Conservation (phyloP, 2,329 filamentous ascomycete genomes). For the Monilinia laxa region DNA sequence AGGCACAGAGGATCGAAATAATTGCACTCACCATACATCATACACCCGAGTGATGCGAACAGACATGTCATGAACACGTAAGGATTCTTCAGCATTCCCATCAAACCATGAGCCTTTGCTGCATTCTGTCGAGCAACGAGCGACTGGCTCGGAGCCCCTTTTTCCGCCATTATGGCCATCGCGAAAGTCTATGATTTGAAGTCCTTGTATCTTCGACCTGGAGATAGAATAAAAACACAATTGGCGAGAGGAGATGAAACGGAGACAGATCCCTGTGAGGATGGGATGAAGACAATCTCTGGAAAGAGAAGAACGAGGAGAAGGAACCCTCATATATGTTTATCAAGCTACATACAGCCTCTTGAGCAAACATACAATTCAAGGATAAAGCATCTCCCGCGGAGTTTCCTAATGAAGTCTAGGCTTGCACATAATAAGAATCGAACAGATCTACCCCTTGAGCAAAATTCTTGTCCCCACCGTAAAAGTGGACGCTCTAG, state of each 20-base stretch:
- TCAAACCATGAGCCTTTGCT: slow-evolving; percentile 43
- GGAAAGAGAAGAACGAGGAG: not conserved
- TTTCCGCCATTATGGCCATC: slow-evolving; percentile 16
- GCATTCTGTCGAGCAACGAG: slow-evolving; percentile 44
- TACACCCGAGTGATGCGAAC: slow-evolving; percentile 38
- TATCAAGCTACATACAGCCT: not conserved
- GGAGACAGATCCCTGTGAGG: slow-evolving; percentile 1
- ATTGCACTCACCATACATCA: slow-evolving; percentile 36
- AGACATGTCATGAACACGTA: slow-evolving; percentile 44
- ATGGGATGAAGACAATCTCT: slow-evolving; percentile 9
- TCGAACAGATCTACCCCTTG: not conserved
- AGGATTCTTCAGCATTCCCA: slow-evolving; percentile 45
- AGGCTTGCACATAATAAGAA: not conserved
- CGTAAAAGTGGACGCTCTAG: not conserved
- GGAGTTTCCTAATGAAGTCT: slow-evolving; percentile 2
- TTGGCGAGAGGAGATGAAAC: not conserved
- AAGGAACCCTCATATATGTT: slow-evolving; percentile 13
- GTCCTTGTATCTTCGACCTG: not conserved
- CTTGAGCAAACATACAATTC: not conserved
- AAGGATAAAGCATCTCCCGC: slow-evolving; percentile 5
- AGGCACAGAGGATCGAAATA: not conserved
- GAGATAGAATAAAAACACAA: not conserved
- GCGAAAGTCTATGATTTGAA: no score
- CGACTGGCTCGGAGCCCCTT: slow-evolving; percentile 36
- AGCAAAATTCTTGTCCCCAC: not conserved